Conservation (phyloP, 495 filamentous ascomycete genomes). For the Aeminium ludgeri region DNA sequence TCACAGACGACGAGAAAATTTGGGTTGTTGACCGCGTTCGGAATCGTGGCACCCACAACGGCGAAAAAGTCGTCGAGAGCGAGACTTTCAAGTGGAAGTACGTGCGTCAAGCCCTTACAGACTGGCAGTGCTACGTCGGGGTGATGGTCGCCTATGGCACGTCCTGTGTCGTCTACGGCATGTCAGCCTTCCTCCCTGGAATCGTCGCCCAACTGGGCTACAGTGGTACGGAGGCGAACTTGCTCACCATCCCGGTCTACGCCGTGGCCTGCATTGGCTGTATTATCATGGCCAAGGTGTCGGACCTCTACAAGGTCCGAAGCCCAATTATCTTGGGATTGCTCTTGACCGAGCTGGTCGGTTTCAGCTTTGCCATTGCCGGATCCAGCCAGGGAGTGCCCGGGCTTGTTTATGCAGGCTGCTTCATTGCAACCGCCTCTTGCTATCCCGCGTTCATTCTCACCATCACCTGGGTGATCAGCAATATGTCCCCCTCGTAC, state of each 20-base stretch:
- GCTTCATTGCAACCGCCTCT: slow-evolving; percentile 54
- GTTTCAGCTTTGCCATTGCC: slow-evolving; percentile 41
- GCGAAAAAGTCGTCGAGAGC: slow-evolving; percentile 31
- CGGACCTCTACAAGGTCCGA: slow-evolving; percentile 42
- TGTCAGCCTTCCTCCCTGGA: slow-evolving; percentile 53
- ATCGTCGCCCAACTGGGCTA: slow-evolving; percentile 30
- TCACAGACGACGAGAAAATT: slow-evolving; percentile 22
- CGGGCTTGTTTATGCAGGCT: slow-evolving; percentile 51
- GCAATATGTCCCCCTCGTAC: slow-evolving; percentile 53
- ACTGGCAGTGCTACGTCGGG: slow-evolving; percentile 62
- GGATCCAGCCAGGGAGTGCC: slow-evolving; percentile 28
- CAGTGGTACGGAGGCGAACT: slow-evolving; percentile 44
- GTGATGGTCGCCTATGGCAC: slow-evolving; percentile 41
- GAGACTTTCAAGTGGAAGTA: slow-evolving; percentile 46
- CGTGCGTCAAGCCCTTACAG: slow-evolving; percentile 44
- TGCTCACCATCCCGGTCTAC: slow-evolving; percentile 54
- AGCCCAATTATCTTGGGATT: slow-evolving; percentile 47
- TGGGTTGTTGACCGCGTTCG: slow-evolving; percentile 24
- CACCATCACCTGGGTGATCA: slow-evolving; percentile 46
- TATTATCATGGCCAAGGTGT: slow-evolving; percentile 39
- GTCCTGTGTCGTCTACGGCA: slow-evolving; percentile 48
- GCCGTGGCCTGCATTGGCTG: slow-evolving; percentile 43
- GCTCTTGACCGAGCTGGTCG: slow-evolving; percentile 40
- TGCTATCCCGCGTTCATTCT: slow-evolving; percentile 45
- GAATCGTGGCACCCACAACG: not conserved